phyloP scores from a whole-genome alignment of 2,329 filamentous ascomycete species.

The Neonectria faginata region DNA sequence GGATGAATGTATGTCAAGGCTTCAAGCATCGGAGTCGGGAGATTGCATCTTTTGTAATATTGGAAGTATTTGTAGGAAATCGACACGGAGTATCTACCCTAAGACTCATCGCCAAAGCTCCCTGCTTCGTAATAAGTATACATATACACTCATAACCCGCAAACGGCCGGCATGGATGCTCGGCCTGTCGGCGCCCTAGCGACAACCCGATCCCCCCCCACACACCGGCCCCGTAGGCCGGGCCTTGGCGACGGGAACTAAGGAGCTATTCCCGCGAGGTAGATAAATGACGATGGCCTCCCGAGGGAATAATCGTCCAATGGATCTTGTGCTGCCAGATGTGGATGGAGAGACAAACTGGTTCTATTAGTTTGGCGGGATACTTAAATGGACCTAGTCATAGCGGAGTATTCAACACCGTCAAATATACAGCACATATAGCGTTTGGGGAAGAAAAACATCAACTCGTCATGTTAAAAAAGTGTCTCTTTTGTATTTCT shows the following conservation, averaged over 20 bases:
- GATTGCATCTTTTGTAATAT: background rate
- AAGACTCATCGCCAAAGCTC: background rate
- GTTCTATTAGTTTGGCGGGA: background rate
- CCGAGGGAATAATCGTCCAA: background rate
- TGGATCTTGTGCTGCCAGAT: background rate
- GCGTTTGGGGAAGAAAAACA: too few relatives aligned
- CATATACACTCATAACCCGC: too few relatives aligned
- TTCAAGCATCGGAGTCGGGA: conserved; percentile 34
- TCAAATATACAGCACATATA: background rate
- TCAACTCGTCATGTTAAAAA: background rate
- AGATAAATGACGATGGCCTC: background rate
- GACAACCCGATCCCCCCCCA: conserved; percentile 18
- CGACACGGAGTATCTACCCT: background rate
- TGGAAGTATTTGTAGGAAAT: background rate
- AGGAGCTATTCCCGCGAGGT: conserved; percentile 1
- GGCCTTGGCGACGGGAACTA: conserved; percentile 17
- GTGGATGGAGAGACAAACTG: background rate
- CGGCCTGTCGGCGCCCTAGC: conserved; percentile 6
- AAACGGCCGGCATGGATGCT: background rate
- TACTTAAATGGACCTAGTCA: background rate
- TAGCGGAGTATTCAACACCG: background rate
- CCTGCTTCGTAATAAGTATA: too few relatives aligned
- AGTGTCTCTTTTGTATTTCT: conserved; percentile 8
- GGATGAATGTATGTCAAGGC: background rate
- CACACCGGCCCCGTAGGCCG: background rate